These are phyloP conservation scores for Fomitopsis betulina DNA, from an alignment of 1,284 basidiomycete genomes.

Conservation along the genomic window DNA sequence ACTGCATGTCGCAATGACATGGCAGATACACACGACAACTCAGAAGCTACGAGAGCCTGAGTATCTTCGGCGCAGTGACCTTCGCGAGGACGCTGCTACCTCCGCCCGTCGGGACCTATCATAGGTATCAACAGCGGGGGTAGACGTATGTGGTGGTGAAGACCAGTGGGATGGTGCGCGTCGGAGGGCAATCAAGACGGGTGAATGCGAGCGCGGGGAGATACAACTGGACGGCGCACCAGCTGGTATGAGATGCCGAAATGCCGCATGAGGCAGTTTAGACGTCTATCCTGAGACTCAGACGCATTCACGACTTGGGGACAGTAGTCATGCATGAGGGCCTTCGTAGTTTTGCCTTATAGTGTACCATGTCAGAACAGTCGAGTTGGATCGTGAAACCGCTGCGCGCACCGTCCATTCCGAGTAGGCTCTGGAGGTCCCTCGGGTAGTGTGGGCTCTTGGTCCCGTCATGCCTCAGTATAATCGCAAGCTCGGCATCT, in stretches of 20 bases:
- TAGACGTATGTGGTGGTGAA: neutral
- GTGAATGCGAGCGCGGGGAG: neutral
- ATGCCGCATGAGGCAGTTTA: slow-evolving; percentile 48
- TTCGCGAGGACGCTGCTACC: neutral
- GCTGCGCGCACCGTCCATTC: slow-evolving; percentile 36
- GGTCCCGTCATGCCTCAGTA: slow-evolving; percentile 40
- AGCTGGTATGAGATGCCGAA: slow-evolving; percentile 45
- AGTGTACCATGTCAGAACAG: neutral
- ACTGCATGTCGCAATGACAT: no score
- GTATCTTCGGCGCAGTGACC: neutral
- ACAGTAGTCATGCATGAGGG: slow-evolving; percentile 41
- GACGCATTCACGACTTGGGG: slow-evolving; percentile 17
- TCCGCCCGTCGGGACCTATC: slow-evolving; percentile 1
- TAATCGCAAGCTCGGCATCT: slow-evolving; percentile 37
- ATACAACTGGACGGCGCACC: slow-evolving; percentile 17
- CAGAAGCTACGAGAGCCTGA: no score
- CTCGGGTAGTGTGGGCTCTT: slow-evolving; percentile 42
- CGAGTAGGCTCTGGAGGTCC: slow-evolving; percentile 41
- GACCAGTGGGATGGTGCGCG: neutral
- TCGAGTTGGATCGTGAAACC: neutral
- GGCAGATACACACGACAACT: no score
- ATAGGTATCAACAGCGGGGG: neutral
- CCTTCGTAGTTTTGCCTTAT: slow-evolving; percentile 31
- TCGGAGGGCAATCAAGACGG: neutral
- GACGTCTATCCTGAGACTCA: slow-evolving; percentile 35